These are phyloP conservation scores for Plasmodium coatneyi DNA, from an alignment of 169 alveolate genomes.

Conservation along the genomic window DNA sequence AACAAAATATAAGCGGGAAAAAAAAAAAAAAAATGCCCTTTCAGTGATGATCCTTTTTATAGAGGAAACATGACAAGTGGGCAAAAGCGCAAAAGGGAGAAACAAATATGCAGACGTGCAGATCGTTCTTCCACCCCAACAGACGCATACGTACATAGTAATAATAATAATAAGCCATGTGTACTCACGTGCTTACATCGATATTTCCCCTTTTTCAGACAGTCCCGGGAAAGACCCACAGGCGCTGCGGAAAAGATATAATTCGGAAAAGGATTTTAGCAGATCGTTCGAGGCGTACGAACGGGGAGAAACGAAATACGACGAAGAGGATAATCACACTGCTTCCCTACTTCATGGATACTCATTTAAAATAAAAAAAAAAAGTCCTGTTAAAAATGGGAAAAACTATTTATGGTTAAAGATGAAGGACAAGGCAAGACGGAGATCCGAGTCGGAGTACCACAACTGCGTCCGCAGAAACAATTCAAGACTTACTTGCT, in stretches of 20 bases:
- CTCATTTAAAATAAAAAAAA: neutral
- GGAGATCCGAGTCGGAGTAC: conserved; percentile 35
- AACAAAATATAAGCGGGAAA: neutral
- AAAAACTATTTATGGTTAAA: conserved; percentile 34
- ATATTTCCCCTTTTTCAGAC: neutral
- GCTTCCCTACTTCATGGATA: neutral
- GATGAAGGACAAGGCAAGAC: conserved; percentile 28
- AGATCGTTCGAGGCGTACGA: neutral
- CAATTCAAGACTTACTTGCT: conserved; percentile 20
- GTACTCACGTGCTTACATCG: neutral
- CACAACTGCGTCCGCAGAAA: neutral
- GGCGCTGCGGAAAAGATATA: neutral
- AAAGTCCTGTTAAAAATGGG: conserved; percentile 4
- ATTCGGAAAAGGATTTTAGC: neutral
- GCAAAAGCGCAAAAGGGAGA: neutral
- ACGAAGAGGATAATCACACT: conserved; percentile 5
- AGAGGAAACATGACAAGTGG: neutral
- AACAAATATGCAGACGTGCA: neutral
- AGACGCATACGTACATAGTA: neutral
- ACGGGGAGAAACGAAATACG: neutral
- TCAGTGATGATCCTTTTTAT: neutral
- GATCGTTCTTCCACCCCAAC: neutral
- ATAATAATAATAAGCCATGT: neutral
- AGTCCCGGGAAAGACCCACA: neutral
- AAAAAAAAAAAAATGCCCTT: neutral